These are phyloP conservation scores for Meredithiella fracta DNA, from an alignment of 2,329 filamentous ascomycete genomes.

Conservation along the genomic window DNA sequence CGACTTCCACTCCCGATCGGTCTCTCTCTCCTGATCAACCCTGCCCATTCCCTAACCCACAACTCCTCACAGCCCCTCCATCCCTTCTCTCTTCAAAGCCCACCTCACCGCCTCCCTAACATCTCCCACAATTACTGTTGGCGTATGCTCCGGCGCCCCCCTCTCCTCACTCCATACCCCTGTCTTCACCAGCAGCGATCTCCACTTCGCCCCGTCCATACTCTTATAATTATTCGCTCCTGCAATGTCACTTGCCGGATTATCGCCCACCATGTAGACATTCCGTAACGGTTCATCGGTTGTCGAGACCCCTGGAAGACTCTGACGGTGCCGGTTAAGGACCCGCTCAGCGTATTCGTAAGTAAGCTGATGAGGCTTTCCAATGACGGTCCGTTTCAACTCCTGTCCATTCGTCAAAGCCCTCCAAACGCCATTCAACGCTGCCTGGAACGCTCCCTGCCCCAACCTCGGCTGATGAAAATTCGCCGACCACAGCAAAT, in stretches of 20 bases:
- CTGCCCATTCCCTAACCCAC: conserved; percentile 9
- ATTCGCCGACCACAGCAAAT: conserved; percentile 74
- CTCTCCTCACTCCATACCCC: conserved; percentile 48
- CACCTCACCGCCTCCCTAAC: conserved; percentile 63
- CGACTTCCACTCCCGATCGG: no score
- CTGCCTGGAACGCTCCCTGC: conserved; percentile 77
- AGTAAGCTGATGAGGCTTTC: conserved; percentile 64
- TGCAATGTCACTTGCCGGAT: conserved; percentile 75
- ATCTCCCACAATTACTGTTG: conserved; percentile 52
- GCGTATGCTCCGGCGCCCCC: conserved; percentile 39
- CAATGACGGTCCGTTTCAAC: conserved; percentile 52
- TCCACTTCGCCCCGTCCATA: conserved; percentile 54
- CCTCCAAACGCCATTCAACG: conserved; percentile 64
- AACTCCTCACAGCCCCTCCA: conserved; percentile 24
- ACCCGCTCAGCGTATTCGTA: conserved; percentile 73
- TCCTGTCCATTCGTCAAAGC: conserved; percentile 48
- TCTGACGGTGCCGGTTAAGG: conserved; percentile 42
- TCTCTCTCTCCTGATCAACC: background rate
- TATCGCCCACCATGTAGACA: conserved; percentile 92
- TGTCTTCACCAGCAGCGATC: conserved; percentile 59
- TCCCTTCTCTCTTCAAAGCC: conserved; percentile 45
- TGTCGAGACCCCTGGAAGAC: conserved; percentile 5
- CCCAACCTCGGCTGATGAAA: conserved; percentile 78
- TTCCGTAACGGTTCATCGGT: conserved; percentile 36
- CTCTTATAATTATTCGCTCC: conserved; percentile 67